A percentile compares a stretch with the other conserved stretches of the same genome.
phyloP scores from a whole-genome alignment of 768 basidiomycete genomes.

The Boletus reticulatus region DNA sequence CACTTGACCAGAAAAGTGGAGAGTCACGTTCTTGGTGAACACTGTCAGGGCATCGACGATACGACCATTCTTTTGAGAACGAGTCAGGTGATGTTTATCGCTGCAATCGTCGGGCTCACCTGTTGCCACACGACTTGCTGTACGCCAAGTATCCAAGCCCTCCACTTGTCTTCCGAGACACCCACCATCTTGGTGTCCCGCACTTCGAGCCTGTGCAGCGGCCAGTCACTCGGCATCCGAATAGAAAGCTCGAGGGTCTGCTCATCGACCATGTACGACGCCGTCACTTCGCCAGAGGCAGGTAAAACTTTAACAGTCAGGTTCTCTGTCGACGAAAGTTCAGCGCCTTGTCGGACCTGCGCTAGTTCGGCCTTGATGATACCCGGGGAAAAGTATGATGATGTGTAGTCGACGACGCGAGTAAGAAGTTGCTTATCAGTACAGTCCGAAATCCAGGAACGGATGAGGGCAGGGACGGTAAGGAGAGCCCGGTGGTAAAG shows the following conservation, averaged over 20 bases:
- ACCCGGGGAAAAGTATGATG: constrained; percentile 83
- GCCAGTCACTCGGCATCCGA: constrained; percentile 88
- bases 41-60: constrained; percentile 84
- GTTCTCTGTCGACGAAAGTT: constrained; percentile 65
- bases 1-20: constrained; percentile 93
- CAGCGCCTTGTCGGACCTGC: constrained; percentile 58
- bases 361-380: constrained; percentile 83
- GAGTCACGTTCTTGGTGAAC: constrained; percentile 91
- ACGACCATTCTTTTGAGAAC: constrained; percentile 67
- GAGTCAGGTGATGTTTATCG: background rate
- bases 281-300: constrained; percentile 77
- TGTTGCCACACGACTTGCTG: constrained; percentile 89
- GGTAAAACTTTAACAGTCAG: constrained; percentile 74
- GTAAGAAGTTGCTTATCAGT: constrained; percentile 87
- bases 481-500: constrained; percentile 86
- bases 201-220: constrained; percentile 85
- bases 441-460: constrained; percentile 81
- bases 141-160: constrained; percentile 90
- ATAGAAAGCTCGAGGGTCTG: constrained; percentile 88
- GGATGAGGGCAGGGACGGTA: constrained; percentile 80
- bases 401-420: constrained; percentile 74
- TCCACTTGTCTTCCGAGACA: constrained; percentile 87
- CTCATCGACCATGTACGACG: constrained; percentile 87
- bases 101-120: constrained; percentile 44
- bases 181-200: constrained; percentile 81